Evolutionary conservation across 2,329 filamentous ascomycete genomes (phyloP).

Genomic region (Talaromyces albobiverticillius): DNA sequence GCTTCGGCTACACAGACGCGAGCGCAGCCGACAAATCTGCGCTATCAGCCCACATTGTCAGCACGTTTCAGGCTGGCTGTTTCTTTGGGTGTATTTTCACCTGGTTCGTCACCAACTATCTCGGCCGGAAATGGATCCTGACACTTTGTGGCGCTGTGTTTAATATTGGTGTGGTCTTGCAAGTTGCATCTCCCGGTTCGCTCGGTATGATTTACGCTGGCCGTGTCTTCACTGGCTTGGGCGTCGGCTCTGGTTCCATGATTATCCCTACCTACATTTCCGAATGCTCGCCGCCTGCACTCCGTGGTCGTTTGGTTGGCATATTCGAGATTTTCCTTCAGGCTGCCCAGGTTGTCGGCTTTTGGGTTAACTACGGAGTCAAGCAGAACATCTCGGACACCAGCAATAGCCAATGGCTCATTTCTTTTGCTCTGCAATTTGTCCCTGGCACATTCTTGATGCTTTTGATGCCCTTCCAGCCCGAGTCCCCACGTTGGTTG

Average conservation of each 20-base stretch:
- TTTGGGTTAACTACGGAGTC: conserved; percentile 57
- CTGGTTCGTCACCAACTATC: conserved; percentile 47
- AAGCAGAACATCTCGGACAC: conserved; percentile 42
- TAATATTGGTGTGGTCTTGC: conserved; percentile 61
- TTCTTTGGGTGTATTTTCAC: conserved; percentile 39
- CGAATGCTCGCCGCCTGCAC: conserved; percentile 58
- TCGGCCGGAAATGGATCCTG: conserved; percentile 56
- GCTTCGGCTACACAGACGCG: neutral
- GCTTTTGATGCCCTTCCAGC: conserved; percentile 60
- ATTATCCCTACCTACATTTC: conserved; percentile 61
- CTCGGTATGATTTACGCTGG: conserved; percentile 65
- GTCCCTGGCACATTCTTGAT: conserved; percentile 62
- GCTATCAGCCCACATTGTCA: conserved; percentile 50
- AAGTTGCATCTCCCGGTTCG: conserved; percentile 56
- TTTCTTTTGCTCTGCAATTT: conserved; percentile 64
- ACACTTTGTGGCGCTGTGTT: conserved; percentile 58
- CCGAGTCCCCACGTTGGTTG: conserved; percentile 66
- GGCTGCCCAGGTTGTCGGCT: conserved; percentile 40
- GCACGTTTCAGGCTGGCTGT: conserved; percentile 67
- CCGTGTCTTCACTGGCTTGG: conserved; percentile 54
- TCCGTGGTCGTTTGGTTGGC: conserved; percentile 58
- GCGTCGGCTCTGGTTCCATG: conserved; percentile 52
- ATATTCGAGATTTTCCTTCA: conserved; percentile 61
- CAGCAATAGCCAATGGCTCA: conserved; percentile 51
- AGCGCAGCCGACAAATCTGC: neutral